A percentile compares a stretch with the other conserved stretches of the same genome.
Conservation (phyloP, 2,329 filamentous ascomycete genomes). For the Pyrenophora teres region DNA sequence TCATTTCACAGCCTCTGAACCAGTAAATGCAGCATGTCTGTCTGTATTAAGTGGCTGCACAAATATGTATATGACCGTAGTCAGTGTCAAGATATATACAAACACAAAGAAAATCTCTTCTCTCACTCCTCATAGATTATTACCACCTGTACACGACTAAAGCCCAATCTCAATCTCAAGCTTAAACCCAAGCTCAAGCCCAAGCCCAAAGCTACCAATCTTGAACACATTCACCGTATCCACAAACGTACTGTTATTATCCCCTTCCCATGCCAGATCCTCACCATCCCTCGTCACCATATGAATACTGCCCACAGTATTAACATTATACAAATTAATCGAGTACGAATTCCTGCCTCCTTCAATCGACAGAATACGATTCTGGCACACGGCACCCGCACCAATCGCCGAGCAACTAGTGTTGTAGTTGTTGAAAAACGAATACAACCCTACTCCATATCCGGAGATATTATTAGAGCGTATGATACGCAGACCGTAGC, state of each 20-base stretch:
- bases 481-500: constrained; percentile 69
- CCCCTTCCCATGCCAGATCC: constrained; percentile 50
- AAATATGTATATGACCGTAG: not conserved
- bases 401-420: constrained; percentile 37
- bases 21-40: too few relatives aligned
- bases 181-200: constrained; percentile 3
- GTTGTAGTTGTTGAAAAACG: constrained; percentile 69
- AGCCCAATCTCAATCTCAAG: not conserved
- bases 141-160: not conserved
- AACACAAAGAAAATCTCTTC: too few relatives aligned
- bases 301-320: constrained; percentile 52
- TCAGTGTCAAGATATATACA: too few relatives aligned
- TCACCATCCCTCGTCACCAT: constrained; percentile 54
- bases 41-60: too few relatives aligned
- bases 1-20: too few relatives aligned
- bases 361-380: constrained; percentile 55
- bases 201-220: constrained; percentile 21
- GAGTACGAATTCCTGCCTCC: constrained; percentile 38
- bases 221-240: constrained; percentile 44
- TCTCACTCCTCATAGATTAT: too few relatives aligned
- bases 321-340: constrained; percentile 55
- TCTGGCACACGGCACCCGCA: constrained; percentile 52
- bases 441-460: constrained; percentile 70
- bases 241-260: constrained; percentile 54
- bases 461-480: constrained; percentile 60